Conservation (phyloP, 2,329 filamentous ascomycete genomes). For the Paraphaeosphaeria minitans region DNA sequence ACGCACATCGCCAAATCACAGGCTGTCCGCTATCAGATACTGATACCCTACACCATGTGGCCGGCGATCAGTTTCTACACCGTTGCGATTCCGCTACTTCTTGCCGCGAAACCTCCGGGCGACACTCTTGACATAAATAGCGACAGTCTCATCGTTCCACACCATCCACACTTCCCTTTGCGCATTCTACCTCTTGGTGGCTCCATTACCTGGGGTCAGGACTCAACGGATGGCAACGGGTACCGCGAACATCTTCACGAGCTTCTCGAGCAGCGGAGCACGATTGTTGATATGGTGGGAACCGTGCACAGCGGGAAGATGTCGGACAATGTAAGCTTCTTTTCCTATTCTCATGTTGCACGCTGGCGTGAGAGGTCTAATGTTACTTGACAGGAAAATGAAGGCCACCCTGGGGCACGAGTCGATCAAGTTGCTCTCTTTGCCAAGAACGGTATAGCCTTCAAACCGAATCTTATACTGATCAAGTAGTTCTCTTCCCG, state of each 20-base stretch:
- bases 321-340: conserved; percentile 7
- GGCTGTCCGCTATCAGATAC: not conserved
- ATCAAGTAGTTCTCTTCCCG: conserved; percentile 6
- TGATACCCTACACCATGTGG: not conserved
- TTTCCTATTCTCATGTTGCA: not conserved
- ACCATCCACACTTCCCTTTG: conserved; percentile 4
- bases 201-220: conserved; percentile 10
- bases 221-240: conserved; percentile 8
- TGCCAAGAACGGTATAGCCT: not conserved
- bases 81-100: not conserved
- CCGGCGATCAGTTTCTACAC: not conserved
- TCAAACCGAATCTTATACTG: conserved; percentile 8
- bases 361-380: not conserved
- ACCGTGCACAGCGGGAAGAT: conserved; percentile 3
- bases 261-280: conserved; percentile 2
- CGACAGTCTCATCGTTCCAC: not conserved
- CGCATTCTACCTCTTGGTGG: conserved; percentile 12
- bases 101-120: not conserved
- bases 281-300: conserved; percentile 15
- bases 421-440: not conserved
- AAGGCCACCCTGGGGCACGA: conserved; percentile 11
- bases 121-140: not conserved
- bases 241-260: conserved; percentile 12
- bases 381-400: conserved; percentile 1
- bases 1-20: not conserved